Base-by-base conservation (phyloP, 495 filamentous ascomycete genomes). In the Hypoxylon perforatum region DNA sequence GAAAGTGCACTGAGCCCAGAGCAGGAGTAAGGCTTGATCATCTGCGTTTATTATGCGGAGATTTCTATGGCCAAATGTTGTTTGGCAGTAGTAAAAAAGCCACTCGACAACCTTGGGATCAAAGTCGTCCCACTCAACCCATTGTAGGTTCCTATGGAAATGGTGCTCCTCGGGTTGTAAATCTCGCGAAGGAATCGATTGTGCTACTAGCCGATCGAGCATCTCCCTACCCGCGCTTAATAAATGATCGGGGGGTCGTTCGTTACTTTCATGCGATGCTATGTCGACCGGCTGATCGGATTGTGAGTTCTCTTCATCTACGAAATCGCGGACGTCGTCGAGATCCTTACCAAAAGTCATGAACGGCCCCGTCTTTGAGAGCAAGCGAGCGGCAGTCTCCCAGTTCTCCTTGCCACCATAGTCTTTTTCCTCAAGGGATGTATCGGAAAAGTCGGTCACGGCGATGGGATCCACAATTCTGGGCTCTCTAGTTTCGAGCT, bases 311-410 rank as follows among this genome's bases (percentile, higher is more conserved):
- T 28, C 25, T 28, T 28, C 25, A 28, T 28, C n/a, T n/a, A n/a
- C n/a, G n/a, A n/a, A 28, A 28, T 28, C 35, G 3, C 9, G 3
- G 9, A 38, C 12, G 35, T 30, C 35, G 38, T 25, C 33, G 19
- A 50, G 28, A 22, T 30, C 52, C n/a, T 61, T 42, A 35, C 30
- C 21, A 15, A 65, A 7, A 9, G 57, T 59, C 22, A 70, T 64
- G 17, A 64, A 61, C 19, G 66, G 66, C 25, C 70, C 66, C 18
- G 51, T 23, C 41, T 58, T 19, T 6, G 36, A 57, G 11, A 61
- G 61, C 45, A 44, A 56, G 1, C 23, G 18, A 11, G 57, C 60
- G 18, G 58, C 49, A 17, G 15, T 19, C 33, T 44, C 46, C 64
- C 68, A 63, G 0, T 8, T 28, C 11, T 25, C 39, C 39, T 23